Evolutionary conservation across 2,329 filamentous ascomycete species (phyloP), one percentile per base, ranked within the genome.

Genomic region (Didymella lethalis): DNA sequence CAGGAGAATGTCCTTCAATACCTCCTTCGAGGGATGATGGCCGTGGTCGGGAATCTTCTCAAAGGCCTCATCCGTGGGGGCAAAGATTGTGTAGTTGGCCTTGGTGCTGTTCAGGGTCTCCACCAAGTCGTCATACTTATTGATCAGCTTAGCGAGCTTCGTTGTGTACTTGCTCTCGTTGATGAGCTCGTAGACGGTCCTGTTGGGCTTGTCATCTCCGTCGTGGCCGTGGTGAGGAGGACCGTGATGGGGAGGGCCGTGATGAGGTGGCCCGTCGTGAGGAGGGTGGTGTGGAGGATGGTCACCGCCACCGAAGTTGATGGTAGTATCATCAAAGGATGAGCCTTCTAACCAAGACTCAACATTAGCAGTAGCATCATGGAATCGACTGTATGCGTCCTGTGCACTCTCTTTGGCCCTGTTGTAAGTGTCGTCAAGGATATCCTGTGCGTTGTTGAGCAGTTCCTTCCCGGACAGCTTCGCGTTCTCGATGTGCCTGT

Each of bases 111-210:
- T 95, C 28, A 97, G 84, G 3, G 88, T 75, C 53, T 89, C 76
- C 34, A 94, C 87, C 0, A 97, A 80, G 51, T 91, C 86, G 0
- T 88, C 83, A 72, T 90, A 88, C 61, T 92, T 83, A 61, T 90
- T 83, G 66, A 97, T 84, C n/a, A 93, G 80, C 72, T 89, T 85
- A 28, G 89, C 87, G 44, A 97, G 89, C 75, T 88, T 90, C 48
- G 86, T 90, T 1, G 91, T 93, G 78, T 91, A 85, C 69, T 93
- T 90, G 80, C 85, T 90, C 68, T 85, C 80, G n/a, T 85, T 81
- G 75, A 97, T 91, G 60, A 93, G 80, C 76, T 96, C 82, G 77
- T 93, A 96, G 44, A 96, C 85, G 20, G 92, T 96, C 72, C 84
- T 79, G 72, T 92, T 90, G 6, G 85, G 81, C 61, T 80, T 79